Conservation (phyloP, 1,139 yeast species). For the Hemisphaericaspora xylofermentans region DNA sequence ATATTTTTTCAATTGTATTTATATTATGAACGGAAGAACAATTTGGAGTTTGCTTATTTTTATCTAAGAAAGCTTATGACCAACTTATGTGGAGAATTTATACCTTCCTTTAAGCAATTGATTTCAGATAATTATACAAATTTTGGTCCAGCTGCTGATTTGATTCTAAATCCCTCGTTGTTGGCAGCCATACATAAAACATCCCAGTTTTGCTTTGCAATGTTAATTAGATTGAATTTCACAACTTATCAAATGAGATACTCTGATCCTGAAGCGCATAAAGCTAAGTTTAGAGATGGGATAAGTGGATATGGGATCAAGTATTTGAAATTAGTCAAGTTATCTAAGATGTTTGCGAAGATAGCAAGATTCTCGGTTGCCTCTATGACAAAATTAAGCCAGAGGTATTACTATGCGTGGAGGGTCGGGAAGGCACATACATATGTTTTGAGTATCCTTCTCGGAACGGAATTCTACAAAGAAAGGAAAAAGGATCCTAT, state of each 20-base stretch:
- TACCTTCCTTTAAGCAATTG: constrained; percentile 30
- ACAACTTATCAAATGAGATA: constrained; percentile 23
- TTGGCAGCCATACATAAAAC: constrained; percentile 31
- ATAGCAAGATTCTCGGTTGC: constrained; percentile 22
- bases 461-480: constrained; percentile 24
- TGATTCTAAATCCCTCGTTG: constrained; percentile 35
- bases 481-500: constrained; percentile 5
- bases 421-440: constrained; percentile 37
- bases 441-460: constrained; percentile 24
- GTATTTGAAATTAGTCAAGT: constrained; percentile 21
- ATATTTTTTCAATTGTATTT: constrained; percentile 29
- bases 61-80: constrained; percentile 32
- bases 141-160: constrained; percentile 38
- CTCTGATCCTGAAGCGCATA: constrained; percentile 18
- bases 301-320: constrained; percentile 15
- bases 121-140: constrained; percentile 26
- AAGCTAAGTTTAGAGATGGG: constrained; percentile 15
- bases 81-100: constrained; percentile 24
- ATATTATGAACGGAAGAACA: constrained; percentile 27
- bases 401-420: constrained; percentile 47
- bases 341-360: constrained; percentile 21
- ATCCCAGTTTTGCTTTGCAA: constrained; percentile 28
- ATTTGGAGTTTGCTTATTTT: constrained; percentile 24
- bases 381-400: constrained; percentile 30
- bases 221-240: constrained; percentile 21